Evolutionary conservation across 371 early-diverging fungal genomes (phyloP).

Genomic region (Rhizopus sp.): DNA sequence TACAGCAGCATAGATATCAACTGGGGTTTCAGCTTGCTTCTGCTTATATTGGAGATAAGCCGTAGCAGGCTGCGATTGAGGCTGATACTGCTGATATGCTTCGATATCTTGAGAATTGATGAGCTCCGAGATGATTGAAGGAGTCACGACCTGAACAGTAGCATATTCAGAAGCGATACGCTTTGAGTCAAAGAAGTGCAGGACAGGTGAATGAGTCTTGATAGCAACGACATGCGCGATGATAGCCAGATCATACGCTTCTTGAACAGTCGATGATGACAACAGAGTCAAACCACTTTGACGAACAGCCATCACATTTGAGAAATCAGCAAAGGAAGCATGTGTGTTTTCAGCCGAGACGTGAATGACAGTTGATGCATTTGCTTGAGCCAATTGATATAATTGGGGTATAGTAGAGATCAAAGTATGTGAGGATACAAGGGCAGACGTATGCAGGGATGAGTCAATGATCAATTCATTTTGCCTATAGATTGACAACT

Average conservation of each 20-base stretch:
- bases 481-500: constrained; percentile 22
- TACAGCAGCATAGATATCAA: constrained; percentile 33
- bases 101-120: constrained; percentile 38
- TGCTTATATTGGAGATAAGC: constrained; percentile 47
- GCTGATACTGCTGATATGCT: constrained; percentile 21
- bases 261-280: constrained; percentile 70
- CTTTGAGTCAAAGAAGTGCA: constrained; percentile 58
- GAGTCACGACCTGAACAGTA: constrained; percentile 23
- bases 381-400: constrained; percentile 55
- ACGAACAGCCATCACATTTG: constrained; percentile 76
- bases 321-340: constrained; percentile 44
- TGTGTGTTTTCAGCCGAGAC: constrained; percentile 45
- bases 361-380: constrained; percentile 60
- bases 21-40: constrained; percentile 4
- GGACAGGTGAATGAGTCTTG: constrained; percentile 58
- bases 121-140: constrained; percentile 23
- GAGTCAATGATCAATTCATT: constrained; percentile 5
- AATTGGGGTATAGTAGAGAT: constrained; percentile 68
- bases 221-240: constrained; percentile 67
- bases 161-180: constrained; percentile 45
- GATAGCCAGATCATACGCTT: constrained; percentile 70
- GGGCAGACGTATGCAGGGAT: constrained; percentile 39
- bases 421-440: constrained; percentile 55
- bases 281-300: constrained; percentile 76
- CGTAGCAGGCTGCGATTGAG: constrained; percentile 9